Conservation (phyloP, 140 eudicot genomes). For the Oenanthe javanica region DNA sequence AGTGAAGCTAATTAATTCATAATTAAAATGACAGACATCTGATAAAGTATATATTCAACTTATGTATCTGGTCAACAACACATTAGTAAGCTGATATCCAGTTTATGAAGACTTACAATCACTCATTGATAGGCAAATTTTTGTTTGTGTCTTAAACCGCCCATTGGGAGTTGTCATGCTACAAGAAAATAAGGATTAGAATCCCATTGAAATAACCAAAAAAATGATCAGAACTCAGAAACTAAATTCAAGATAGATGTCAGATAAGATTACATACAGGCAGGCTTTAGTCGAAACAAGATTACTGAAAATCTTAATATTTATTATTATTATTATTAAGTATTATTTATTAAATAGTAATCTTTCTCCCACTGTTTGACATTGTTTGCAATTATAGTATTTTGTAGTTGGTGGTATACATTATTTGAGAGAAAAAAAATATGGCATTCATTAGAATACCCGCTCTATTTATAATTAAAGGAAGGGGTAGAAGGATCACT, state of each 20-base stretch:
- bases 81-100: background rate
- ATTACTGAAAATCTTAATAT: background rate
- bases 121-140: slow-evolving; percentile 93
- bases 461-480: too few relatives aligned
- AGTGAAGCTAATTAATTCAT: slow-evolving; percentile 6
- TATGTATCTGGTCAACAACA: background rate
- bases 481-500: too few relatives aligned
- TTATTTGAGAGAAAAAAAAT: background rate
- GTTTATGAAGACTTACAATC: slow-evolving; percentile 60
- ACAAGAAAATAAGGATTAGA: slow-evolving; percentile 13
- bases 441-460: too few relatives aligned
- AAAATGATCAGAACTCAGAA: background rate
- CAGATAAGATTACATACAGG: background rate
- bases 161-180: slow-evolving; percentile 99
- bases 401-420: background rate
- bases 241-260: background rate
- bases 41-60: background rate
- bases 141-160: slow-evolving; percentile 86
- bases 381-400: background rate
- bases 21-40: background rate
- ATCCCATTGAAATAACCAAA: background rate
- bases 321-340: background rate
- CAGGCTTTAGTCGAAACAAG: background rate
- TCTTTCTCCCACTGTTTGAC: background rate
- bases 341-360: background rate